Evolutionary conservation across 2,329 filamentous ascomycete species (phyloP).

Genomic region (Diaporthe helianthi): DNA sequence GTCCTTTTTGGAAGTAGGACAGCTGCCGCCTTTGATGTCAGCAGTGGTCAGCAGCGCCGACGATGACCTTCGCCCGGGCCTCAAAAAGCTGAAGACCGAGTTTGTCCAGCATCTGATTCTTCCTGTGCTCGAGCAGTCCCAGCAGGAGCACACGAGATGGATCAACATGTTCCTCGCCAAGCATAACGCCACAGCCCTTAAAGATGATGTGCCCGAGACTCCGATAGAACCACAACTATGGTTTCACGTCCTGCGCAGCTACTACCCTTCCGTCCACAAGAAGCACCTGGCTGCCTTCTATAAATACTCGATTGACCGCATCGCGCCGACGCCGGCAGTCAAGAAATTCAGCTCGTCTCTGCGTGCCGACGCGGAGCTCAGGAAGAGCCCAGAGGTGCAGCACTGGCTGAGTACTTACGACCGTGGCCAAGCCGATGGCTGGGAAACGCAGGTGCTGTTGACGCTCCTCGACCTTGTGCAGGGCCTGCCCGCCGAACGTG

Average conservation of each 20-base stretch:
- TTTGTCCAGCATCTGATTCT: slow-evolving; percentile 19
- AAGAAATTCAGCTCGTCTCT: slow-evolving; percentile 8
- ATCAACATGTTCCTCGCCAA: slow-evolving; percentile 24
- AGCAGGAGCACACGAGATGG: slow-evolving; percentile 22
- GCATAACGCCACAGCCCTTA: neutral
- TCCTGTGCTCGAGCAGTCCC: slow-evolving; percentile 11
- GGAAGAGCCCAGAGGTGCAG: neutral
- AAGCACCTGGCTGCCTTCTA: slow-evolving; percentile 8
- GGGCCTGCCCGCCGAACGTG: neutral
- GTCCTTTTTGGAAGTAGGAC: neutral
- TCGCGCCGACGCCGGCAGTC: slow-evolving; percentile 4
- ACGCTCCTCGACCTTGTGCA: neutral
- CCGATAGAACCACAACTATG: slow-evolving; percentile 1
- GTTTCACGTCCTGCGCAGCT: neutral
- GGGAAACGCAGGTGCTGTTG: neutral
- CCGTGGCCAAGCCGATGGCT: too few relatives aligned
- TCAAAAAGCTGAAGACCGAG: neutral
- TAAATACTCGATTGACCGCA: slow-evolving; percentile 5
- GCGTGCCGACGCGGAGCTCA: neutral
- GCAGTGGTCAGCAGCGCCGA: neutral
- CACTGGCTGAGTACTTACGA: slow-evolving; percentile 18
- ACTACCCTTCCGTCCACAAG: neutral
- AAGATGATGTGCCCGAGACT: neutral
- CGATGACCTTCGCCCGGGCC: neutral
- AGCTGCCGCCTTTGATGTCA: slow-evolving; percentile 20